phyloP scores from a whole-genome alignment of 768 basidiomycete species.

The Auricularia sp. region DNA sequence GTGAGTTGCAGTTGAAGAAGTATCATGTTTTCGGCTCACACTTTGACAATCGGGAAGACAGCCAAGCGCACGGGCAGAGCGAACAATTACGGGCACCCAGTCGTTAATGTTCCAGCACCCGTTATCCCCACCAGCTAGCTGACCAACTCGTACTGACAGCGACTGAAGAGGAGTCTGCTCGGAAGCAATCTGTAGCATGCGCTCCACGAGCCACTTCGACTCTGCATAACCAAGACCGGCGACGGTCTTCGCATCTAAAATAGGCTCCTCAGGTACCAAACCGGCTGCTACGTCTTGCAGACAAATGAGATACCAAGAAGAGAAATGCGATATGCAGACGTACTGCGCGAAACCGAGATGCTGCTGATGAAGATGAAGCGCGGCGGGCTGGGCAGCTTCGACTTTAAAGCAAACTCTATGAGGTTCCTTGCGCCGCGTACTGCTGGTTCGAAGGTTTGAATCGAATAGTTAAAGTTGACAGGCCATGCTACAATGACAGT shows the following conservation, averaged over 20 bases:
- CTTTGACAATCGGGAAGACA: conserved; percentile 23
- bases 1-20: neutral
- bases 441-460: conserved; percentile 35
- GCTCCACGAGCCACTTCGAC: conserved; percentile 29
- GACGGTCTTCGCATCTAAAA: neutral
- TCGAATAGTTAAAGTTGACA: conserved; percentile 32
- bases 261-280: neutral
- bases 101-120: conserved; percentile 33
- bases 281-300: neutral
- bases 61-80: conserved; percentile 21
- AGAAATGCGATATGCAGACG: too few species aligned
- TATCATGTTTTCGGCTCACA: too few species aligned
- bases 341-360: conserved; percentile 25
- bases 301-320: neutral
- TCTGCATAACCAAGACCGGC: conserved; percentile 33
- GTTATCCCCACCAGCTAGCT: conserved; percentile 25
- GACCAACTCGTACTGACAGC: conserved; percentile 31
- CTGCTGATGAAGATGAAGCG: conserved; percentile 35
- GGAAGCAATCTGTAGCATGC: conserved; percentile 27
- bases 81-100: conserved; percentile 37
- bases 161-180: conserved; percentile 20
- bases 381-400: conserved; percentile 20
- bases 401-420: conserved; percentile 27
- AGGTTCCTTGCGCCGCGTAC: conserved; percentile 31
- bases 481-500: conserved; percentile 22